Evolutionary conservation across 148 eudicot genomes (phyloP).

Genomic region (Amaranthus cruentus): DNA sequence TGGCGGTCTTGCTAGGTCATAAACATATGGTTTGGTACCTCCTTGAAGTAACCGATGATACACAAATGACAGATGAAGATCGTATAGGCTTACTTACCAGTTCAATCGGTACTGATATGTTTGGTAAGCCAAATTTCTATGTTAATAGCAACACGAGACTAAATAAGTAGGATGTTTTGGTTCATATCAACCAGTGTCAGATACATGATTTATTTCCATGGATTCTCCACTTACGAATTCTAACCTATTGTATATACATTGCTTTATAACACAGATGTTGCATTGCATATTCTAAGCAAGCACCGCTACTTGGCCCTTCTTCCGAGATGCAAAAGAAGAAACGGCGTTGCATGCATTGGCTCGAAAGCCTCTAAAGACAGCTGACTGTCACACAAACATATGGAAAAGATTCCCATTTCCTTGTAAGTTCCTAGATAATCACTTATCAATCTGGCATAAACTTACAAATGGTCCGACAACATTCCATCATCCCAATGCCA

Average conservation of each 20-base stretch:
- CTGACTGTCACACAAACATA: not conserved
- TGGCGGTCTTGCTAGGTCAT: conserved; percentile 25
- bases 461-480: not conserved
- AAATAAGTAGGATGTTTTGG: not conserved
- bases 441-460: not conserved
- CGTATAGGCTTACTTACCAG: conserved; percentile 16
- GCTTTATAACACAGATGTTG: conserved; percentile 27
- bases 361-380: conserved; percentile 25
- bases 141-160: not conserved
- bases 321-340: conserved; percentile 25
- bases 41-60: not conserved
- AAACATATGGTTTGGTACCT: conserved; percentile 22
- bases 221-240: not conserved
- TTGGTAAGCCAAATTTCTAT: conserved; percentile 19
- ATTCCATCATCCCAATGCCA: too few relatives aligned
- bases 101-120: conserved; percentile 25
- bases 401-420: not conserved
- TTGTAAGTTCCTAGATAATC: conserved; percentile 1
- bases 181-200: not conserved
- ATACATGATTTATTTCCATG: not conserved
- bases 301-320: conserved; percentile 17
- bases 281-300: conserved; percentile 20
- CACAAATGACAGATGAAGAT: conserved; percentile 13
- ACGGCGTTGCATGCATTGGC: conserved; percentile 45
- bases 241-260: not conserved